These are phyloP conservation scores for Symmetrospora coprosmae DNA, from an alignment of 768 basidiomycete genomes.

Conservation along the genomic window DNA sequence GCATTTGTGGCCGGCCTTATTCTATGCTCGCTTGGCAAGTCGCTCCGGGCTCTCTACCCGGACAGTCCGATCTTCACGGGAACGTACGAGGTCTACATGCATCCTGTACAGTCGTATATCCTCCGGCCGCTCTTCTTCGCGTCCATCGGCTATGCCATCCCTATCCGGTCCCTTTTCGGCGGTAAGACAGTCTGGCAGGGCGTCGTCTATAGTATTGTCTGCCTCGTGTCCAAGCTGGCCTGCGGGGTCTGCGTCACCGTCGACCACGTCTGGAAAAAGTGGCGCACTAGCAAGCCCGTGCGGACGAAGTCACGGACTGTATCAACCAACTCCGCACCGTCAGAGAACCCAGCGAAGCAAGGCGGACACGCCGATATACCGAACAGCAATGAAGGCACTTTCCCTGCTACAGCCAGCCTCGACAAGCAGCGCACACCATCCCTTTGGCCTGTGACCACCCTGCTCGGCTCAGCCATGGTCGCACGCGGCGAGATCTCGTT, in stretches of 20 bases:
- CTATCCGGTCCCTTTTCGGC: constrained; percentile 42
- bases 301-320: too few species aligned
- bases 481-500: constrained; percentile 57
- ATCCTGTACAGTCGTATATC: constrained; percentile 40
- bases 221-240: constrained; percentile 46
- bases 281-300: too few species aligned
- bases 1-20: constrained; percentile 50
- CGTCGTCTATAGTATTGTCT: constrained; percentile 47
- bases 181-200: constrained; percentile 46
- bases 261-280: neutral
- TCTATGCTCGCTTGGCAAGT: constrained; percentile 37
- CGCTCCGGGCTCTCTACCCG: neutral
- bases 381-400: too few species aligned
- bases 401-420: neutral
- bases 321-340: too few species aligned
- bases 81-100: constrained; percentile 39
- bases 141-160: constrained; percentile 48
- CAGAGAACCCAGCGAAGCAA: too few species aligned
- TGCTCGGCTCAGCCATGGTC: constrained; percentile 51
- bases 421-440: constrained; percentile 14
- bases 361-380: too few species aligned
- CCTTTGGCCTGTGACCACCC: constrained; percentile 35
- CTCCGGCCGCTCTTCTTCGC: constrained; percentile 54
- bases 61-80: constrained; percentile 22
- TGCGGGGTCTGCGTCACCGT: constrained; percentile 42